These are phyloP conservation scores for Lachnellula subtilissima DNA, from an alignment of 2,329 filamentous ascomycete genomes.

Conservation along the genomic window DNA sequence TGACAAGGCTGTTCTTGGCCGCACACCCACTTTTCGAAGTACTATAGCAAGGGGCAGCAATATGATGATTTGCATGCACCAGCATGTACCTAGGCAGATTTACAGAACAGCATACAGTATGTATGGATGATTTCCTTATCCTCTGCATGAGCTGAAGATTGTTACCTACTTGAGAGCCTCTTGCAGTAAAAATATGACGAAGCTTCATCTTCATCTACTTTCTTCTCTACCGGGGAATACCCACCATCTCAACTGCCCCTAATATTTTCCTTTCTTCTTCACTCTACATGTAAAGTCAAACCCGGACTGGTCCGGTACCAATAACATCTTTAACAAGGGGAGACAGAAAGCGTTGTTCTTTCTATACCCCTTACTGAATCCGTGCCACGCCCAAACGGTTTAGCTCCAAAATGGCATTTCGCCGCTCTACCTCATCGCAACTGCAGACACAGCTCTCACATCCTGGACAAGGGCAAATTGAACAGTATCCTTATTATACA, in stretches of 20 bases:
- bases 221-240: too few relatives aligned
- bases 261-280: too few relatives aligned
- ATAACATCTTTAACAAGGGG: background rate
- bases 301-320: too few relatives aligned
- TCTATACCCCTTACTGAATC: background rate
- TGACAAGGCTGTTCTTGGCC: background rate
- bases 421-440: constrained; percentile 3
- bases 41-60: background rate
- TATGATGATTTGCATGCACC: background rate
- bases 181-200: too few relatives aligned
- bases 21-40: background rate
- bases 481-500: constrained; percentile 3
- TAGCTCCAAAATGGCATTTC: constrained; percentile 5
- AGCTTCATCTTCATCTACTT: too few relatives aligned
- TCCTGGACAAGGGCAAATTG: constrained; percentile 7
- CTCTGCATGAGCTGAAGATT: too few relatives aligned
- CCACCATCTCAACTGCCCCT: too few relatives aligned
- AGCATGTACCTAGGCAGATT: background rate
- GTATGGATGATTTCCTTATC: too few relatives aligned
- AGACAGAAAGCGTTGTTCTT: background rate
- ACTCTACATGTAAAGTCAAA: too few relatives aligned
- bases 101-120: too few relatives aligned
- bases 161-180: too few relatives aligned
- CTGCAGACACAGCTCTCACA: background rate
- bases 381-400: constrained; percentile 1